Base-by-base conservation (phyloP, 2,329 filamentous ascomycete species). In the Didymella glomerata region DNA sequence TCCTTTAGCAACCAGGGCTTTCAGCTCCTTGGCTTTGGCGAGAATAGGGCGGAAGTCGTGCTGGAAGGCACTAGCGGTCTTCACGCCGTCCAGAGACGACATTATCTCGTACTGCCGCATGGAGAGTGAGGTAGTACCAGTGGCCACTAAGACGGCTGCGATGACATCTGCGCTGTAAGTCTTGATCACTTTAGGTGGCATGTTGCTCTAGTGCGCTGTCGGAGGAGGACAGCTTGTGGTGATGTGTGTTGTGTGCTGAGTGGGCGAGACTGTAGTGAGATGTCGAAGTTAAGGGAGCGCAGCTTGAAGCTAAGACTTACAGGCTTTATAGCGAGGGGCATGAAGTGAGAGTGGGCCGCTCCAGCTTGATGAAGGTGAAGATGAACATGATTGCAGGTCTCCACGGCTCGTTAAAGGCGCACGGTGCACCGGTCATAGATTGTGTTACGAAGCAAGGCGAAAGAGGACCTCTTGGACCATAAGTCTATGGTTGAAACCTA, bases 91-190 rank as follows among this genome's bases (percentile, higher is more conserved):
- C 2, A 71, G 32, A 1, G 68, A 52, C 10, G 45, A 55, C 66
- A 71, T 69, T 27, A 68, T 41, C 11, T 65, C 60, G 50, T 65
- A 69, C 22, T 68, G 58, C 11, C 56, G 53, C 14, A n/a, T 57
- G 11, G 42, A 42, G 41, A 69, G 62, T 11, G 50, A 57, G 3
- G 54, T 55, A 4, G 25, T 66, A 18, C 65, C 68, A 1, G 57
- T 42, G 2, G 61, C 67, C 46, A 59, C 56, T 2, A 68, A 54
- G 8, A 68, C 45, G 18, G 65, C 61, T 4, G 65, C 52, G n/a
- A 70, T 61, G 4, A 48, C 50, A 45, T 69, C 64, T 1, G 48
- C 60, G 16, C 63, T 51, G 51, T 61, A 64, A 27, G 50, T 53
- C 52, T 64, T 64, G 60, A 3, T 14, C 20, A 10, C 18, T 13